Conservation (phyloP, 805 yeast species). For the Candida silvatica region DNA sequence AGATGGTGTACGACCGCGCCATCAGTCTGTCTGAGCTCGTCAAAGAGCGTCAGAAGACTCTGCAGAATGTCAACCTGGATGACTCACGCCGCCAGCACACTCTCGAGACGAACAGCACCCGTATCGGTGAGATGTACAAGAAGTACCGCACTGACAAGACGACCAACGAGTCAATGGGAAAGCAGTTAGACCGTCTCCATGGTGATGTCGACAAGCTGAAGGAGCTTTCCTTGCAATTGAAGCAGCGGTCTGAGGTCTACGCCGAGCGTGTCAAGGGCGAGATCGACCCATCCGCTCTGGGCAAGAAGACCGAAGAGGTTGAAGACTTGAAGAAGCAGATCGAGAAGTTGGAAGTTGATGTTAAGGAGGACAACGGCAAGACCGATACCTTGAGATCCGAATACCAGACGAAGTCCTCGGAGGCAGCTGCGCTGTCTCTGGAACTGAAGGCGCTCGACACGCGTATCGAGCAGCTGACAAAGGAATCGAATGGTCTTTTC, state of each 20-base stretch:
- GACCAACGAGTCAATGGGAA: slow-evolving; percentile 18
- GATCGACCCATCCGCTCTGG: slow-evolving; percentile 7
- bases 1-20: slow-evolving; percentile 25
- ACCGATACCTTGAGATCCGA: slow-evolving; percentile 26
- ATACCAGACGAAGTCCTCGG: slow-evolving; percentile 38
- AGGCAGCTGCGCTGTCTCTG: slow-evolving; percentile 37
- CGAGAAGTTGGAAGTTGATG: slow-evolving; percentile 10
- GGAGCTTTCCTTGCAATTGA: slow-evolving; percentile 8
- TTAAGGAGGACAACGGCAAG: slow-evolving; percentile 6
- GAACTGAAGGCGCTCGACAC: slow-evolving; percentile 16
- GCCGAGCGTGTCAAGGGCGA: slow-evolving; percentile 1
- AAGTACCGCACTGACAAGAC: slow-evolving; percentile 25
- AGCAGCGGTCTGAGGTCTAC: slow-evolving; percentile 6
- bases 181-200: slow-evolving; percentile 24
- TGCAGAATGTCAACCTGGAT: slow-evolving; percentile 19
- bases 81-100: slow-evolving; percentile 32
- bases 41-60: background rate
- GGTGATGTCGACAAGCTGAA: slow-evolving; percentile 2
- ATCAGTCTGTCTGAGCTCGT: slow-evolving; percentile 12
- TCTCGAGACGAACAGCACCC: slow-evolving; percentile 30
- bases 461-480: slow-evolving; percentile 17
- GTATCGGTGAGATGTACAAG: slow-evolving; percentile 34
- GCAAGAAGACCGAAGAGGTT: slow-evolving; percentile 8
- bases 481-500: slow-evolving; percentile 27
- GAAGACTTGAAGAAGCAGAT: slow-evolving; percentile 7